Evolutionary conservation across 1,284 basidiomycete genomes (phyloP).

Genomic region (Thelephora terrestris): DNA sequence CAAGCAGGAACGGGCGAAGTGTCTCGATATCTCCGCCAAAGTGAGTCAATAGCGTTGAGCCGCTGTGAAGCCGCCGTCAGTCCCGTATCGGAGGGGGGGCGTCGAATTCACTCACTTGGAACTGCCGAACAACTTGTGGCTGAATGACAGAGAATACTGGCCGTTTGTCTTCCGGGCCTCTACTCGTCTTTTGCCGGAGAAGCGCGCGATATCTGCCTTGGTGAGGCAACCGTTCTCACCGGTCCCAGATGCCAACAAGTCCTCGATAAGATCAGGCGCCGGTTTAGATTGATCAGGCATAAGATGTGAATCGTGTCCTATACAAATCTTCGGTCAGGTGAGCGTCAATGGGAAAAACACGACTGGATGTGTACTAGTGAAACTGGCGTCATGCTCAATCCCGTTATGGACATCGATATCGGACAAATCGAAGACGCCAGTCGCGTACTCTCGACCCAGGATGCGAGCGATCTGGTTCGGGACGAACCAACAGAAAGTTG

Average conservation of each 20-base stretch:
- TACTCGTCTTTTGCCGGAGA: conserved; percentile 45
- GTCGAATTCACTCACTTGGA: conserved; percentile 41
- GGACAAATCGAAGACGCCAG: conserved; percentile 49
- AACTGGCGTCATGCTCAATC: conserved; percentile 70
- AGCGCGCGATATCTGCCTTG: conserved; percentile 43
- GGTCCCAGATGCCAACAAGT: conserved; percentile 48
- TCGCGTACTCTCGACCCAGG: conserved; percentile 42
- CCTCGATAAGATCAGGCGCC: conserved; percentile 39
- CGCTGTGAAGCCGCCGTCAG: conserved; percentile 22
- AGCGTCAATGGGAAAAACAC: not conserved
- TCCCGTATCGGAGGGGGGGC: not conserved
- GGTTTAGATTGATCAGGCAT: conserved; percentile 43
- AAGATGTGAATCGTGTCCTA: conserved; percentile 49
- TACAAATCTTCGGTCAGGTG: not conserved
- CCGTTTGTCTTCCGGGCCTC: conserved; percentile 44
- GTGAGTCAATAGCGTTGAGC: conserved; percentile 47
- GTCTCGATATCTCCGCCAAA: conserved; percentile 55
- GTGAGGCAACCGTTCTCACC: conserved; percentile 45
- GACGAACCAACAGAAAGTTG: conserved; percentile 55
- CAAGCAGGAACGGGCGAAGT: conserved; percentile 41
- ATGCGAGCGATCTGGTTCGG: conserved; percentile 48
- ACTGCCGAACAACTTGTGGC: conserved; percentile 54
- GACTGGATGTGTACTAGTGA: conserved; percentile 44
- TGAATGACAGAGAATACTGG: conserved; percentile 35
- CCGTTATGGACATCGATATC: conserved; percentile 65